A percentile compares a stretch with the other conserved stretches of the same genome.
Conservation (phyloP, 2,329 filamentous ascomycete species). For the Coniochaeta sp. region DNA sequence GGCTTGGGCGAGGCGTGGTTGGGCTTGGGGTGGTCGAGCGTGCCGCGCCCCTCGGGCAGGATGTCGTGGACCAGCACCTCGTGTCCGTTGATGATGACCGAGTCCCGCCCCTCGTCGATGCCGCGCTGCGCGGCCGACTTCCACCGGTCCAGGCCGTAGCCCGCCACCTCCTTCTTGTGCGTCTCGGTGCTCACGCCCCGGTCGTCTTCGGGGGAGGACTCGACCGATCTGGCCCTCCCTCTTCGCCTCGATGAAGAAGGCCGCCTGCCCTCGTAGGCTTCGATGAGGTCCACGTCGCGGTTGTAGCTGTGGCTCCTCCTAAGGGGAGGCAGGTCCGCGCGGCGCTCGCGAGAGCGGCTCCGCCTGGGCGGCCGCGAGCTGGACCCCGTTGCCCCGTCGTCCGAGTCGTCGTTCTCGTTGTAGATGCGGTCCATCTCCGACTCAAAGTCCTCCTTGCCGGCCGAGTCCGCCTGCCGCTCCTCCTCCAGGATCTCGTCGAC, state of each 20-base stretch:
- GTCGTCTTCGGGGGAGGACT: constrained; percentile 33
- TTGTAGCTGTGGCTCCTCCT: constrained; percentile 62
- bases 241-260: background rate
- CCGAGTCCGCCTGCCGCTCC: constrained; percentile 60
- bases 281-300: constrained; percentile 57
- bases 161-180: constrained; percentile 70
- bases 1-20: constrained; percentile 20
- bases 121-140: constrained; percentile 55
- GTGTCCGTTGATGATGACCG: constrained; percentile 56
- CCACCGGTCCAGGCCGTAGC: constrained; percentile 72
- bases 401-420: constrained; percentile 35
- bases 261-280: constrained; percentile 37
- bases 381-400: constrained; percentile 6
- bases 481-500: constrained; percentile 86
- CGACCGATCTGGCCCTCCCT: constrained; percentile 12
- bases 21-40: constrained; percentile 43
- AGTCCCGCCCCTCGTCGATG: constrained; percentile 60
- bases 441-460: constrained; percentile 45
- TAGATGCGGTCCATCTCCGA: constrained; percentile 58
- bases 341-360: constrained; percentile 4
- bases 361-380: constrained; percentile 6
- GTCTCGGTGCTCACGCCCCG: constrained; percentile 51
- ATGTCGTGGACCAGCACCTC: constrained; percentile 65
- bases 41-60: constrained; percentile 56
- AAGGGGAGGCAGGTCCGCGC: constrained; percentile 1